A percentile compares a stretch with the other conserved stretches of the same genome.
Conservation (phyloP, 768 basidiomycete genomes). For the Flagelloscypha sp. region DNA sequence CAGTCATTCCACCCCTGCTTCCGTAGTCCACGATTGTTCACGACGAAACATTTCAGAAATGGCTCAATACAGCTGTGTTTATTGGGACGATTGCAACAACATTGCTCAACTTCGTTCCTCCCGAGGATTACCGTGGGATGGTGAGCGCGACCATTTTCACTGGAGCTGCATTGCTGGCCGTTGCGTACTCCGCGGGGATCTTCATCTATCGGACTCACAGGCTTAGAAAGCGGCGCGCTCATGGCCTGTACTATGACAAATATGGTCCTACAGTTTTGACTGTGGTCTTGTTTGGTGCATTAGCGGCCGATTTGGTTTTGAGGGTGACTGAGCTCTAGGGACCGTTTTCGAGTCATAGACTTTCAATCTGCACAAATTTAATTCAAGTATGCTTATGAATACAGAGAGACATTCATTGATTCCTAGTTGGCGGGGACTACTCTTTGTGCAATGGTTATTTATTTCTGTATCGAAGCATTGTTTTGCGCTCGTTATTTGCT, state of each 20-base stretch:
- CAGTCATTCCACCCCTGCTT: slow-evolving; percentile 33
- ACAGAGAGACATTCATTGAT: no score
- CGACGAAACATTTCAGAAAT: no score
- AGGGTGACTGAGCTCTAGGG: slow-evolving; percentile 57
- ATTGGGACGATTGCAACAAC: slow-evolving; percentile 87
- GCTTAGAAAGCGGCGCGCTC: slow-evolving; percentile 62
- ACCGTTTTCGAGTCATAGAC: no score
- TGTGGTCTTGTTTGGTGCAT: slow-evolving; percentile 55
- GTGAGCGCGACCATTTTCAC: slow-evolving; percentile 88
- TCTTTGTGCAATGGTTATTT: no score
- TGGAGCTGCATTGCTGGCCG: slow-evolving; percentile 76
- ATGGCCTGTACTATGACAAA: slow-evolving; percentile 84
- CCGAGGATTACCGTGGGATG: slow-evolving; percentile 67
- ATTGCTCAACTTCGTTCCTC: slow-evolving; percentile 74
- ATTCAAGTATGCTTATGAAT: no score
- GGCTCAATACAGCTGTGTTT: slow-evolving; percentile 82
- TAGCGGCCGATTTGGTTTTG: slow-evolving; percentile 69
- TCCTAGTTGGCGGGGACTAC: no score
- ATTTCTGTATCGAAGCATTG: no score
- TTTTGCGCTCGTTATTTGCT: no score
- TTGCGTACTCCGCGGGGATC: slow-evolving; percentile 77
- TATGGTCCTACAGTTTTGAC: slow-evolving; percentile 78
- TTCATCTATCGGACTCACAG: slow-evolving; percentile 70
- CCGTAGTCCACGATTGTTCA: no score
- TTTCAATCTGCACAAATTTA: no score